phyloP scores from a whole-genome alignment of 2,329 filamentous ascomycete species.

The Paecilomyces niveus region DNA sequence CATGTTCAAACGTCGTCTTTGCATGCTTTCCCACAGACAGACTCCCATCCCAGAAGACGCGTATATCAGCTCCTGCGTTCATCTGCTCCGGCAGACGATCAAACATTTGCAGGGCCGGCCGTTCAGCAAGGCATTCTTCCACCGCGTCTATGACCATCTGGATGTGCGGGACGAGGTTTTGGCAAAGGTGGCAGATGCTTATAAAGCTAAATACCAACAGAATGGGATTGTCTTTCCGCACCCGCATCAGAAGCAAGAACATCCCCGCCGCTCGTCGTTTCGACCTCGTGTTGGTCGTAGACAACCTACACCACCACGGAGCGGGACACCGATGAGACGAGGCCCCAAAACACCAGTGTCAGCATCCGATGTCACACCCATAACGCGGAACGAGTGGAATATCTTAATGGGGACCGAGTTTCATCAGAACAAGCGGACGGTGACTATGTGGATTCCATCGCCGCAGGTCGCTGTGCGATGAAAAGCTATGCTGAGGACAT shows the following conservation, averaged over 20 bases:
- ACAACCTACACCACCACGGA: slow-evolving; percentile 13
- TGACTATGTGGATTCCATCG: slow-evolving; percentile 33
- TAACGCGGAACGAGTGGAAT: slow-evolving; percentile 37
- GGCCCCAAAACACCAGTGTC: slow-evolving; percentile 35
- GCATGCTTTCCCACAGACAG: slow-evolving; percentile 24
- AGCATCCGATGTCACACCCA: slow-evolving; percentile 37
- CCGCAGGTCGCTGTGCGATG: slow-evolving; percentile 20
- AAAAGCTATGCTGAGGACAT: not conserved
- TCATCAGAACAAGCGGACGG: slow-evolving; percentile 18
- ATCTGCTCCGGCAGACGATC: slow-evolving; percentile 34
- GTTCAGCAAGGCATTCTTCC: slow-evolving; percentile 38
- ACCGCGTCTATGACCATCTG: slow-evolving; percentile 36
- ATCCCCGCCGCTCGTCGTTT: slow-evolving; percentile 13
- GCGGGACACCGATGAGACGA: slow-evolving; percentile 12
- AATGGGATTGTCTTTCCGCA: slow-evolving; percentile 31
- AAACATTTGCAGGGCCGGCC: slow-evolving; percentile 33
- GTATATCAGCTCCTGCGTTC: slow-evolving; percentile 33
- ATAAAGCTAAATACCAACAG: slow-evolving; percentile 26
- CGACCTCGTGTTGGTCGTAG: slow-evolving; percentile 16
- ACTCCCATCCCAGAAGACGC: slow-evolving; percentile 22
- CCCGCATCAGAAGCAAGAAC: slow-evolving; percentile 4
- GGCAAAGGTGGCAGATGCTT: slow-evolving; percentile 26
- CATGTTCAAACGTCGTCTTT: slow-evolving; percentile 37
- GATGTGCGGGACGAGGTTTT: slow-evolving; percentile 31
- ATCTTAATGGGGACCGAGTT: slow-evolving; percentile 28